phyloP scores from a whole-genome alignment of 176 grass and related monocot species.

The Oryza rufipogon region DNA sequence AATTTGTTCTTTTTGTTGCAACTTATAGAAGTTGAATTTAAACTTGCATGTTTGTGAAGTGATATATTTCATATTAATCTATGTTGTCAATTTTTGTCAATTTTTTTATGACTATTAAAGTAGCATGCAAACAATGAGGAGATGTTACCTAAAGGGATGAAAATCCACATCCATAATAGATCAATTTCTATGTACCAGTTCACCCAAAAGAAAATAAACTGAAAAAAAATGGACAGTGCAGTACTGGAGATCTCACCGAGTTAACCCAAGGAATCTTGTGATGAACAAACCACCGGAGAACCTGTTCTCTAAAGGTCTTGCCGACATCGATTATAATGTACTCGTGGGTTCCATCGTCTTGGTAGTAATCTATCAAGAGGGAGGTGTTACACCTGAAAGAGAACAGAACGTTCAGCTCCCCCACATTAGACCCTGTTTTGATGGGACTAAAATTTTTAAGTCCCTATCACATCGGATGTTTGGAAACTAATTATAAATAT shows the following conservation, averaged over 20 bases:
- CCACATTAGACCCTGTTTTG: background rate
- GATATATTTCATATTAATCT: too few relatives aligned
- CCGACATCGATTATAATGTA: slow-evolving; percentile 77
- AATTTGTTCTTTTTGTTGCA: too few relatives aligned
- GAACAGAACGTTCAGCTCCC: background rate
- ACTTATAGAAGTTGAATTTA: too few relatives aligned
- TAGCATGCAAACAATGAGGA: too few relatives aligned
- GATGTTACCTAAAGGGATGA: too few relatives aligned
- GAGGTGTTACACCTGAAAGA: slow-evolving; percentile 80
- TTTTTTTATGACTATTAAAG: too few relatives aligned
- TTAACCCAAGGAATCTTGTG: slow-evolving; percentile 68
- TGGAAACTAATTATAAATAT: too few relatives aligned
- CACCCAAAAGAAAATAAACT: background rate
- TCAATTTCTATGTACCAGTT: background rate
- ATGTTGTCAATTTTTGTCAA: too few relatives aligned
- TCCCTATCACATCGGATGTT: too few relatives aligned
- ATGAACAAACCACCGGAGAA: slow-evolving; percentile 73
- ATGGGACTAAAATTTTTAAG: too few relatives aligned
- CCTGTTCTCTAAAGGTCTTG: slow-evolving; percentile 82
- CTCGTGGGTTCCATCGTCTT: slow-evolving; percentile 47
- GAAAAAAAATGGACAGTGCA: background rate
- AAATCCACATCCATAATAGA: background rate
- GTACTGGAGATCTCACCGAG: slow-evolving; percentile 48
- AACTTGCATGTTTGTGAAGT: too few relatives aligned
- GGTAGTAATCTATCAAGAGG: slow-evolving; percentile 78